Base-by-base conservation (phyloP, 1,139 yeast genomes). In the Hansenula anomala region DNA sequence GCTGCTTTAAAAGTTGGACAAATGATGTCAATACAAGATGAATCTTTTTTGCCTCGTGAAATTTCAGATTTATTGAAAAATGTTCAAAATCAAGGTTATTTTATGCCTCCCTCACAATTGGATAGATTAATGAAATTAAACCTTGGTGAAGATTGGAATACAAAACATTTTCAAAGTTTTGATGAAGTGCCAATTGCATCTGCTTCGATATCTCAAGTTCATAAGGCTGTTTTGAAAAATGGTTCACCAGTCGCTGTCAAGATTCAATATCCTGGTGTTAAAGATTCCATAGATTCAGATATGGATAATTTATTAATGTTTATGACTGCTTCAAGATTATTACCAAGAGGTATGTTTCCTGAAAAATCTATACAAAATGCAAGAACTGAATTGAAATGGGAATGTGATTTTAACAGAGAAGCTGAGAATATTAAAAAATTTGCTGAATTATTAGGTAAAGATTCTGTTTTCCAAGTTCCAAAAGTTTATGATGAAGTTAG, bases 251-350 rank as follows among this genome's bases (percentile, higher is more conserved):
- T 90, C 23, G 98, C 95, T n/a, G 95, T 92, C 13, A 92, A 92
- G 58, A 89, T 92, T 4, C 99, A 92, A 60, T 92, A 92, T 55
- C 99, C 99, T 0, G 98, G 98, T n/a, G 97, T 92, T 12, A 94
- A 85, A 18, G 80, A 84, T 47, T 82, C 95, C 12, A 94, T 92
- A 52, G 97, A 92, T 59, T 85, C 96, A 3, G 99, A 92, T 61
- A 73, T 92, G 59, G 92, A 86, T 61, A 90, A 89, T 52, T 66
- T 92, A 43, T 64, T 88, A 45, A 69, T 90, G 71, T 68, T 92
- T 26, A 67, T 92, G 53, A 83, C 95, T 6, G 97, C 97, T 2
- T 83, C 96, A 8, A 70, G 90, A 22, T 66, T 92, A 44, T 69
- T 92, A 39, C 99, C 99, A 13, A 85, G 87, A 37, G 98, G 98